Base-by-base conservation (phyloP, 768 basidiomycete species). In the Lactarius evosmus region DNA sequence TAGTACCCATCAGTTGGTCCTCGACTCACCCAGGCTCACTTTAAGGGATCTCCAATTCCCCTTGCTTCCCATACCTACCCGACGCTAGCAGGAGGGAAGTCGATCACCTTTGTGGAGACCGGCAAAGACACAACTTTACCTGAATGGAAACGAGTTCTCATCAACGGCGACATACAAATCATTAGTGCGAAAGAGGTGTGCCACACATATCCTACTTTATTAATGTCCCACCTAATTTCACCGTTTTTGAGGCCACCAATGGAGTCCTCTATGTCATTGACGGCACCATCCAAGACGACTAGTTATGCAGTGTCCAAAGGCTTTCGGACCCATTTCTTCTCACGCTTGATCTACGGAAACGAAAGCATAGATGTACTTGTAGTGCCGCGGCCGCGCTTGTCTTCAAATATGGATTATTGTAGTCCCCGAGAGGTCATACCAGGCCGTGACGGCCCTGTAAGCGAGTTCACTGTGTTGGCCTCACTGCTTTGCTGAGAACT, bases 141-240 rank as follows among this genome's bases (percentile, higher is more conserved):
- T 5, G 80, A 83, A 41, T 92, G 89, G 90, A 75, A 76, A 67
- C 78, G 77, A 44, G 82, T 87, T 7, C 78, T 79, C 0, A 69
- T 93, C 14, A 82, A 87, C 59, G 80, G 79, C 41, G 80, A 80
- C 14, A 73, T 83, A 9, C 80, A 73, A 44, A 87, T 94, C 46
- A 66, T 83, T 25, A 79, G 72, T 1, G 83, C 78, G 80, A 87
- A 82, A 72, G 80, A 88, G 81, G 92, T 89, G 56, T 56, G 78
- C 50, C 32, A 52, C 50, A 40, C 17, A 29, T 12, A 22, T 53
- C 59, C 30, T 34, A 36, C 32, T 32, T 5, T 16, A 50, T 29
- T 12, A 52, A 55, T 11, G 58, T 34, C n/a, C 34, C 56, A 46
- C 61, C 66, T 33, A 19, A 52, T 12, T 22, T 29, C 44, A 12